Evolutionary conservation across 805 yeast genomes (phyloP).

Genomic region (Metschnikowia borealis): DNA sequence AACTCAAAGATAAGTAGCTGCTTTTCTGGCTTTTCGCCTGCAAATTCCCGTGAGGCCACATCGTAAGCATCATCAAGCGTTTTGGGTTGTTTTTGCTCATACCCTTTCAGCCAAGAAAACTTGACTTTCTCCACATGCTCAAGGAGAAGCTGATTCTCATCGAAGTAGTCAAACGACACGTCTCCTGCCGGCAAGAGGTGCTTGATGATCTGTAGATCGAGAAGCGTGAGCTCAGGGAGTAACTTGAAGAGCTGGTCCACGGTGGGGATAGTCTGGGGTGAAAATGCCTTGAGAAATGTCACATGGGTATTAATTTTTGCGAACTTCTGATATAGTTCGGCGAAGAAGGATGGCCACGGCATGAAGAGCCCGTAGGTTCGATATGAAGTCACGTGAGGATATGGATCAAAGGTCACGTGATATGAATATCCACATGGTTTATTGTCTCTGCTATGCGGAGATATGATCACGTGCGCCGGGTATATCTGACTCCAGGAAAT

Average conservation of each 20-base stretch:
- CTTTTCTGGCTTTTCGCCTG: constrained; percentile 41
- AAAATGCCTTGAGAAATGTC: constrained; percentile 28
- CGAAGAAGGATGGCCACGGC: constrained; percentile 13
- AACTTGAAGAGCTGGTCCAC: constrained; percentile 34
- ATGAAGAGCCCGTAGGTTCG: neutral
- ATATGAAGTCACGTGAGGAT: neutral
- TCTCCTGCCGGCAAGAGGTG: constrained; percentile 66
- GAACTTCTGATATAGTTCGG: constrained; percentile 11
- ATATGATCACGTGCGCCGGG: too few species aligned
- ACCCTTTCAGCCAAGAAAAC: constrained; percentile 33
- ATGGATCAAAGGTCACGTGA: neutral
- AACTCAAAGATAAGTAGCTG: constrained; percentile 74
- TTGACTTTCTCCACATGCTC: constrained; percentile 43
- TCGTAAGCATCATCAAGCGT: constrained; percentile 50
- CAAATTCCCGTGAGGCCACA: constrained; percentile 48
- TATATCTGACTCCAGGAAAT: too few species aligned
- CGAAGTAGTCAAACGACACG: constrained; percentile 64
- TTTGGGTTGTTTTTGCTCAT: constrained; percentile 27
- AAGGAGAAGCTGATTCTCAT: constrained; percentile 60
- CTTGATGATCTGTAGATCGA: constrained; percentile 63
- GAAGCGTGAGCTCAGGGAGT: constrained; percentile 28
- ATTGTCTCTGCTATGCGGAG: too few species aligned
- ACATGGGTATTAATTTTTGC: constrained; percentile 29
- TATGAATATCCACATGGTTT: too few species aligned
- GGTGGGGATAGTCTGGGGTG: constrained; percentile 20